Evolutionary conservation across 2,329 filamentous ascomycete genomes (phyloP), one percentile per base, ranked within the genome.

Genomic region (Sclerotinia trifoliorum): DNA sequence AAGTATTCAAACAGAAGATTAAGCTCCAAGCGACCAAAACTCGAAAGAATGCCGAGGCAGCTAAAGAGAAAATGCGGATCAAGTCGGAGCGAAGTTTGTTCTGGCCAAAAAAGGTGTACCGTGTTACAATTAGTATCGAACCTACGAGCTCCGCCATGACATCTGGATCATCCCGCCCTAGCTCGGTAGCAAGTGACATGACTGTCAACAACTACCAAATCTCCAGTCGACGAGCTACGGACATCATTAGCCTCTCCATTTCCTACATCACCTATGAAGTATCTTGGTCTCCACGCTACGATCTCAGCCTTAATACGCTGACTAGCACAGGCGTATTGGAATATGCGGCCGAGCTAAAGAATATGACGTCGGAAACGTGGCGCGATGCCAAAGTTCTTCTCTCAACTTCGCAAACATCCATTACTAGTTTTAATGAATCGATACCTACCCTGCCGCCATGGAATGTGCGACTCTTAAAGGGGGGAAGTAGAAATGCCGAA

Each of bases 271-370:
- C 75, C 6, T 74, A 75, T 52, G 73, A 78, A 29, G 81, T 81
- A 0, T 80, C 73, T 2, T 85, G 83, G 83, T 75, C 75, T 13
- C 81, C 83, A 46, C 79, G 82, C 21, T 85, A 85, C 69, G 81
- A 85, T 69, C 73, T 84, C 46, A 79, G 75, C n/a, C 78, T 85
- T 17, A 76, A 78, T 62, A 78, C 78, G 5, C 70, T 74, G 49
- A 75, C 77, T 24, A 70, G 72, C 13, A 74, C 71, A 5, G 78
- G 77, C 3, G 62, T 74, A 6, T 76, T 85, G 54, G 77, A 80
- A 26, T 85, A 85, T 70, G 79, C 81, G 29, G 88, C 88, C 51
- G 84, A 88, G 61, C 80, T 84, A 44, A 81, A 80, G 29, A 82
- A 86, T 71, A 77, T 76, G 19, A 83, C 81, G 3, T 80, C 81